Evolutionary conservation across 2,329 filamentous ascomycete species (phyloP).

Genomic region (Talaromyces sp.): DNA sequence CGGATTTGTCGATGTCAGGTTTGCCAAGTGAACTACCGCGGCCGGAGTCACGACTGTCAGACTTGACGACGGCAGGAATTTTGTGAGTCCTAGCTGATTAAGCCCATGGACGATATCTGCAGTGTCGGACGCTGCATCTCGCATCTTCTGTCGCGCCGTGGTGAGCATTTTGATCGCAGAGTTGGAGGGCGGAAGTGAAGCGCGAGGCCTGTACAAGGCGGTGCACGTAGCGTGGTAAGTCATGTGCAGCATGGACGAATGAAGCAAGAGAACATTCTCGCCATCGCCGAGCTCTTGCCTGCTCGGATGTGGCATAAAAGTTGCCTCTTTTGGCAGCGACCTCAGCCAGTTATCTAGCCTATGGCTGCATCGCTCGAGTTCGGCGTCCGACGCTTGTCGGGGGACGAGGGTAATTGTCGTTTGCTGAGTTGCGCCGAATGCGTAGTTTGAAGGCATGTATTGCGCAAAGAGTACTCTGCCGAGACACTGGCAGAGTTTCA

Average conservation of each 20-base stretch:
- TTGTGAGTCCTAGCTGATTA: conserved; percentile 64
- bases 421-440: conserved; percentile 63
- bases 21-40: conserved; percentile 81
- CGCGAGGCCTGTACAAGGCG: conserved; percentile 79
- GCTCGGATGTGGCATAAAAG: conserved; percentile 59
- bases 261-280: conserved; percentile 53
- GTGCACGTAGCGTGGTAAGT: conserved; percentile 87
- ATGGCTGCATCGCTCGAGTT: conserved; percentile 68
- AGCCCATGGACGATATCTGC: conserved; percentile 73
- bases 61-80: conserved; percentile 74
- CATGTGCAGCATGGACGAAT: conserved; percentile 82
- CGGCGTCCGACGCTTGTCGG: conserved; percentile 72
- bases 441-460: conserved; percentile 77
- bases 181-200: conserved; percentile 51
- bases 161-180: conserved; percentile 53
- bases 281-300: conserved; percentile 52
- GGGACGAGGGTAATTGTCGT: conserved; percentile 77
- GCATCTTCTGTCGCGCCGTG: conserved; percentile 71
- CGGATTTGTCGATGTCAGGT: conserved; percentile 72
- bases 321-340: conserved; percentile 63
- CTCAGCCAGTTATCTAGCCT: conserved; percentile 71
- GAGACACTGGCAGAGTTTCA: conserved; percentile 78
- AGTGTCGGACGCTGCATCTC: conserved; percentile 75
- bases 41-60: conserved; percentile 82
- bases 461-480: conserved; percentile 80